Percentiles rank a stretch among this genome's conserved stretches.
phyloP scores from a whole-genome alignment of 2,329 filamentous ascomycete genomes.

The Aquanectria penicillioides region DNA sequence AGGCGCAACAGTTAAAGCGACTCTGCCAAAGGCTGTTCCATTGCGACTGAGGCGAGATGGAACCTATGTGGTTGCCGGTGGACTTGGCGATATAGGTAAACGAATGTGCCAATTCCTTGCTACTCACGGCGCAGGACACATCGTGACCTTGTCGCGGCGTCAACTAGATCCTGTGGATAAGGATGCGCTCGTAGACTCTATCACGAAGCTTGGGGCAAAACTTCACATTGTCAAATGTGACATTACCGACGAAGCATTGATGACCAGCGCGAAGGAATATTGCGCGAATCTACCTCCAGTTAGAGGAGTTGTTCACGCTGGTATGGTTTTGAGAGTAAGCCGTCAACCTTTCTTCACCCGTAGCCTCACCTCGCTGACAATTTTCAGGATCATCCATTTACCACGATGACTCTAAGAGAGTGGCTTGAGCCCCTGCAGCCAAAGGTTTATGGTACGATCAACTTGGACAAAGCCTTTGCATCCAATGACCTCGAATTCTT shows the following conservation, averaged over 20 bases:
- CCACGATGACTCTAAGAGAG: constrained; percentile 21
- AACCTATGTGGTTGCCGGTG: constrained; percentile 44
- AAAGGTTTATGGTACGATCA: constrained; percentile 26
- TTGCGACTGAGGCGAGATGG: constrained; percentile 28
- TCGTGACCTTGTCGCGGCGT: constrained; percentile 22
- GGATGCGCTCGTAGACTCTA: constrained; percentile 8
- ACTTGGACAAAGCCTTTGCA: constrained; percentile 20
- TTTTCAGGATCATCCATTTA: constrained; percentile 18
- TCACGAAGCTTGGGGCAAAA: constrained; percentile 9
- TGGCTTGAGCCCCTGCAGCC: constrained; percentile 22
- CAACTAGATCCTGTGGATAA: constrained; percentile 8
- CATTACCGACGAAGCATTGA: constrained; percentile 22
- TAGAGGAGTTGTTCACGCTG: constrained; percentile 21
- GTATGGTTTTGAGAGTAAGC: constrained; percentile 24
- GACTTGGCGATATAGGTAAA: constrained; percentile 26
- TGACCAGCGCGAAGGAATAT: constrained; percentile 14
- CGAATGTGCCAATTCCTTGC: constrained; percentile 23
- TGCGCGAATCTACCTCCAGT: constrained; percentile 15
- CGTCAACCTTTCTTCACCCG: too few species aligned
- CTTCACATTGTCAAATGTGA: constrained; percentile 17
- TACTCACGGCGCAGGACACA: constrained; percentile 18
- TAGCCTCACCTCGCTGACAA: neutral
- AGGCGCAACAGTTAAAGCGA: constrained; percentile 15
- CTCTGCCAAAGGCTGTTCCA: constrained; percentile 19
- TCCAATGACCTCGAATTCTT: constrained; percentile 27